Percentiles rank a stretch among this genome's conserved stretches.
These are phyloP conservation scores for Castanea mollissima DNA, from an alignment of 306 rosid species.

Conservation along the genomic window DNA sequence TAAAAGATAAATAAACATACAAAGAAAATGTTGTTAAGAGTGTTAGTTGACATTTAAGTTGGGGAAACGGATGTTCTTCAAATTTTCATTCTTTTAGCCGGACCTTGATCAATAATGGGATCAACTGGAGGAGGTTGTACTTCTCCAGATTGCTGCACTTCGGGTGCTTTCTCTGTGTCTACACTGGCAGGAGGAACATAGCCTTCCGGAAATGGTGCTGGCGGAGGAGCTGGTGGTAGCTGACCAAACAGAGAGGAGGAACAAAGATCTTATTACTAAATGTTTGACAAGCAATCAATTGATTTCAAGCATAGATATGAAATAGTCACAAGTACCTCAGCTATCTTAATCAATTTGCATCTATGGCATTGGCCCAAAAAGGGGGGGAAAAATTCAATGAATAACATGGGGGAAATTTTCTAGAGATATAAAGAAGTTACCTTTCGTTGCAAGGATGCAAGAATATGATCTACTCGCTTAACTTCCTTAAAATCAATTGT, in stretches of 20 bases:
- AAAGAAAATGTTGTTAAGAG: background rate
- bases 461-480: conserved; percentile 78
- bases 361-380: conserved; percentile 7
- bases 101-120: conserved; percentile 92
- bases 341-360: background rate
- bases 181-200: conserved; percentile 52
- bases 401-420: background rate
- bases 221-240: conserved; percentile 87
- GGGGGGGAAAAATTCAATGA: background rate
- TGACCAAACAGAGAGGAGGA: conserved; percentile 29
- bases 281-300: background rate
- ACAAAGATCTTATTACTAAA: background rate
- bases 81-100: conserved; percentile 78
- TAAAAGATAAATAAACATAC: background rate
- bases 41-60: background rate
- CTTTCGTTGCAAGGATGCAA: conserved; percentile 79
- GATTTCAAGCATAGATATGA: background rate
- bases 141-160: conserved; percentile 66
- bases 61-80: conserved; percentile 19
- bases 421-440: conserved; percentile 32
- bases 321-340: background rate
- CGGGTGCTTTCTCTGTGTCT: conserved; percentile 65
- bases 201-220: conserved; percentile 92
- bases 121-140: conserved; percentile 61
- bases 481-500: conserved; percentile 69